Evolutionary conservation across 306 rosid genomes (phyloP), one percentile per base, ranked within the genome.

Genomic region (Ziziphus jujuba): DNA sequence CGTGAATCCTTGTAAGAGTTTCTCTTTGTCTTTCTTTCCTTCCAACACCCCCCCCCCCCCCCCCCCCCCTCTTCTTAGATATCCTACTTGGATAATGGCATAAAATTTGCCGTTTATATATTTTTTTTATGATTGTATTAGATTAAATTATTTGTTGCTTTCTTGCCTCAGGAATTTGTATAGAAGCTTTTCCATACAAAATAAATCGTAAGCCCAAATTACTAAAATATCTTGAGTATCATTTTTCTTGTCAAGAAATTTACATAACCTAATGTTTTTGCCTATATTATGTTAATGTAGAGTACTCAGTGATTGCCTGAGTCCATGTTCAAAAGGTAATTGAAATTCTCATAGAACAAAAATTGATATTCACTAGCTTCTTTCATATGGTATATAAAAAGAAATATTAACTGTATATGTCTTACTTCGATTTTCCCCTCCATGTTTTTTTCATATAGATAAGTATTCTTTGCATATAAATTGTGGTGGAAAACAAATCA

Each of bases 401-500:
- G 33, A 28, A 28, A 28, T 28, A 4, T 28, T 28, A 28, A 28
- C 33, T 28, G 33, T 28, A 28, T 28, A 28, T 50, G 55, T 20
- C 17, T 50, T 2, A 50, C 22, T 50, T 50, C 10, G 17, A 50
- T 50, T 56, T 19, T 35, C 21, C 9, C 11, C 31, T 49, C 28
- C 19, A 22, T 66, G 6, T 16, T 70, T 34, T 5, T 20, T 9
- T 58, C 58, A 25, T 16, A 35, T 43, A 76, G 75, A 76, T 38
- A 55, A 15, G 40, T 76, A 70, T 47, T 63, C 80, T 20, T 63
- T 84, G 69, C 81, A 80, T 69, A 56, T 84, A 76, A 87, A 82
- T 63, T 80, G 93, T 63, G 93, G 93, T 53, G 90, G 93, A 73
- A 73, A 76, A 23, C 59, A 70, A 68, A 48, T 75, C 71, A 77